These are phyloP conservation scores for Oenanthe javanica DNA, from an alignment of 140 eudicot genomes.

Conservation along the genomic window DNA sequence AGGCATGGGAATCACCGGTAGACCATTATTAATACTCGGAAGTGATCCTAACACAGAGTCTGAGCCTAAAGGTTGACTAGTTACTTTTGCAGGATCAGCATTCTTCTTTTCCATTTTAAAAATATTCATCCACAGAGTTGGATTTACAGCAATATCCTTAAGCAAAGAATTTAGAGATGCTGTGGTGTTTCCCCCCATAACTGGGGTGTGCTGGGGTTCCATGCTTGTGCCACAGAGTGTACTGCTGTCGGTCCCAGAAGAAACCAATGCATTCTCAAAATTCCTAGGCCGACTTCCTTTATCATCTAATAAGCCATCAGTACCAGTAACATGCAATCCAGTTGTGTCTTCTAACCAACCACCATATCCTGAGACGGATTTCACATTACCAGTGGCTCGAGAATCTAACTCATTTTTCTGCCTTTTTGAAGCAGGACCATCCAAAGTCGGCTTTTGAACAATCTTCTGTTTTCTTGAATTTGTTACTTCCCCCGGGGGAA, in stretches of 20 bases:
- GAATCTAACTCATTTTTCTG: constrained; percentile 37
- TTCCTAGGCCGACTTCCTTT: constrained; percentile 23
- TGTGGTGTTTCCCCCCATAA: constrained; percentile 33
- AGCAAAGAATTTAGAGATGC: constrained; percentile 62
- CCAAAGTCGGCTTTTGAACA: constrained; percentile 32
- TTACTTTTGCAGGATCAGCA: constrained; percentile 31
- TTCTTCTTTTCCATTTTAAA: constrained; percentile 54
- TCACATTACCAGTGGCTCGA: constrained; percentile 20
- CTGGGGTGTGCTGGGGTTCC: constrained; percentile 29
- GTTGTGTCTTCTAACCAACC: constrained; percentile 41
- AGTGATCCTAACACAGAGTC: constrained; percentile 35
- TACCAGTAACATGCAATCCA: constrained; percentile 25
- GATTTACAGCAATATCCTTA: constrained; percentile 80
- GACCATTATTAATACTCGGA: constrained; percentile 31
- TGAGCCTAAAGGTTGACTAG: constrained; percentile 29
- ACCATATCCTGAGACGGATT: constrained; percentile 32
- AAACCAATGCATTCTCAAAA: constrained; percentile 22
- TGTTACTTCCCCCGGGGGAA: constrained; percentile 27
- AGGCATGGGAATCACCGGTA: constrained; percentile 24
- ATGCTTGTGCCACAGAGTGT: constrained; percentile 18
- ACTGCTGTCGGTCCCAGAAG: constrained; percentile 17
- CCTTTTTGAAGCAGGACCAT: constrained; percentile 65
- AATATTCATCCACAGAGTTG: constrained; percentile 66
- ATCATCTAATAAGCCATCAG: constrained; percentile 6
- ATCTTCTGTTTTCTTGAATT: constrained; percentile 50